Evolutionary conservation across 371 early-diverging fungal species (phyloP).

Genomic region (Rhizopus arrhizus): DNA sequence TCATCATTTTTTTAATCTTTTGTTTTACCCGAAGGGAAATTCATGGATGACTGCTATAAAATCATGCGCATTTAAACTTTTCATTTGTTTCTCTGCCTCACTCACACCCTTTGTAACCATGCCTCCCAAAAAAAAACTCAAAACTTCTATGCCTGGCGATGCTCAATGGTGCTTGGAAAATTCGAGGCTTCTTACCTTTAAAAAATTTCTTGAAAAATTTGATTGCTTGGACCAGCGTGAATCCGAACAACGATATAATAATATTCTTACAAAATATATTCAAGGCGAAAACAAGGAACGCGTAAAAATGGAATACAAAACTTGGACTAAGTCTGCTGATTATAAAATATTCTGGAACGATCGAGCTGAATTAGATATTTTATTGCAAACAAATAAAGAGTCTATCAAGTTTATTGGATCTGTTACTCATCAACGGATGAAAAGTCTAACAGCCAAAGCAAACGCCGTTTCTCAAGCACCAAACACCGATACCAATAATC

Average conservation of each 20-base stretch:
- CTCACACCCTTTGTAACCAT: not conserved
- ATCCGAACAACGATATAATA: slow-evolving; percentile 11
- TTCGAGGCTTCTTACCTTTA: slow-evolving; percentile 10
- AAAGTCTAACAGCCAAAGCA: slow-evolving; percentile 17
- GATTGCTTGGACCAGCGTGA: slow-evolving; percentile 12
- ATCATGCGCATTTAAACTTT: no score
- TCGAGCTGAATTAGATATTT: not conserved
- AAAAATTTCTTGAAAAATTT: slow-evolving; percentile 20
- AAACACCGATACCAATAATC: not conserved
- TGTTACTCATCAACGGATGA: not conserved
- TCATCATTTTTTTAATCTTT: no score
- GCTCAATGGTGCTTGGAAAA: slow-evolving; percentile 25
- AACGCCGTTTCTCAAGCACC: not conserved
- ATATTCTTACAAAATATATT: slow-evolving; percentile 19
- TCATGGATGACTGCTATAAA: no score
- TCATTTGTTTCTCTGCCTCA: no score
- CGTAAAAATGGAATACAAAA: slow-evolving; percentile 16
- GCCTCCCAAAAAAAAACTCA: slow-evolving; percentile 11
- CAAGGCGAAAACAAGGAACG: slow-evolving; percentile 1
- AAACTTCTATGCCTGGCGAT: slow-evolving; percentile 11
- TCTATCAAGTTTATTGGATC: slow-evolving; percentile 1
- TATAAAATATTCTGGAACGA: slow-evolving; percentile 14
- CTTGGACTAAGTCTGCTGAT: slow-evolving; percentile 16
- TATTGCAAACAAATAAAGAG: not conserved
- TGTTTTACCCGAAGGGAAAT: no score